Percentiles rank a stretch among this genome's conserved stretches.
phyloP scores from a whole-genome alignment of 352 stramenopile species.

The Phytophthora quininea region DNA sequence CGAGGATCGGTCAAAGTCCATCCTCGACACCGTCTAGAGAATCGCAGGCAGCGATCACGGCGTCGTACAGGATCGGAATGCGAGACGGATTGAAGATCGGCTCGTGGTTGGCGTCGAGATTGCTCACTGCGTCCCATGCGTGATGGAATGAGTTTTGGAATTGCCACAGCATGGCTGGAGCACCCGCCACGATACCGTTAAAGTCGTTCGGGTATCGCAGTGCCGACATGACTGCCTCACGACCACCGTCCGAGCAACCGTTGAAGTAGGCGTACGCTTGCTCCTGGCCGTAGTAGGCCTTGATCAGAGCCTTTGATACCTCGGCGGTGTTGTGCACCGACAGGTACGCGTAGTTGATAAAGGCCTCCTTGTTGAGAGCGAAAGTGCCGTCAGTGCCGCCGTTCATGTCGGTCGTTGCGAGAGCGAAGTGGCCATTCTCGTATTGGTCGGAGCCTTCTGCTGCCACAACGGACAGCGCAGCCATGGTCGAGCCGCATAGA shows the following conservation, averaged over 20 bases:
- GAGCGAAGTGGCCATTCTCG: constrained; percentile 36
- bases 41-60: constrained; percentile 32
- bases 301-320: constrained; percentile 43
- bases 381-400: constrained; percentile 34
- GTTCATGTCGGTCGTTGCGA: constrained; percentile 41
- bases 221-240: constrained; percentile 41
- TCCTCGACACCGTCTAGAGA: constrained; percentile 27
- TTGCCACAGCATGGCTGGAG: constrained; percentile 35
- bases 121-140: constrained; percentile 31
- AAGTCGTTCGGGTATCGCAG: constrained; percentile 42
- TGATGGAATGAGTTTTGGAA: constrained; percentile 50
- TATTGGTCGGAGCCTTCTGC: constrained; percentile 23
- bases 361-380: constrained; percentile 29
- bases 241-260: constrained; percentile 42
- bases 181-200: constrained; percentile 39
- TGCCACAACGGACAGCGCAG: constrained; percentile 26
- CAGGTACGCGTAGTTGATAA: constrained; percentile 40
- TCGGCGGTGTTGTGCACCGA: constrained; percentile 36
- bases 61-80: constrained; percentile 32
- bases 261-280: constrained; percentile 46
- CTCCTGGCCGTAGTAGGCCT: constrained; percentile 42
- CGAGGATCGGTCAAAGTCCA: constrained; percentile 29
- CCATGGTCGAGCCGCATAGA: constrained; percentile 26
- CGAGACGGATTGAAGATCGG: constrained; percentile 30
- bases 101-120: constrained; percentile 21